Evolutionary conservation across 805 yeast species (phyloP).

Genomic region (Clavispora vitiphila): DNA sequence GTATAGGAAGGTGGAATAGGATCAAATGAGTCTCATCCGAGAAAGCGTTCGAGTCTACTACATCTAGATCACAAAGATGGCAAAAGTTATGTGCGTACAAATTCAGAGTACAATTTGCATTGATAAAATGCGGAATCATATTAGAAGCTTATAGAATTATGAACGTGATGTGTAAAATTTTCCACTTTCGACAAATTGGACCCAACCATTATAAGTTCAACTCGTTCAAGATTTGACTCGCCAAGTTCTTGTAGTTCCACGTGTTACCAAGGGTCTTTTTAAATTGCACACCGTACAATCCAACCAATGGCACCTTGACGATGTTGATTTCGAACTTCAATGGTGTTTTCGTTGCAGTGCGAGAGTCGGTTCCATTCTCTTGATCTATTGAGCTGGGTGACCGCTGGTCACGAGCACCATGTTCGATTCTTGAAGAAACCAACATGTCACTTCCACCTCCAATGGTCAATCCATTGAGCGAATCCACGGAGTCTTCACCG

Average conservation of each 20-base stretch:
- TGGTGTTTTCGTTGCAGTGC: conserved; percentile 39
- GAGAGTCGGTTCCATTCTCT: conserved; percentile 7
- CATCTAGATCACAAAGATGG: conserved; percentile 8
- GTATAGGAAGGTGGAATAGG: no score
- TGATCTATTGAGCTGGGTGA: conserved; percentile 20
- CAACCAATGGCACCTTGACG: conserved; percentile 86
- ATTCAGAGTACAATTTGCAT: no score
- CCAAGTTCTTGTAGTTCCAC: conserved; percentile 90
- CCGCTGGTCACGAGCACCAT: conserved; percentile 35
- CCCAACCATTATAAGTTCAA: conserved; percentile 45
- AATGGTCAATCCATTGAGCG: conserved; percentile 46
- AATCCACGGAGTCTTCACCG: conserved; percentile 58
- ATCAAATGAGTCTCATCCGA: no score
- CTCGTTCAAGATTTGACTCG: conserved; percentile 74
- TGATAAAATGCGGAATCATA: neutral
- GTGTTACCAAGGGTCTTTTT: conserved; percentile 91
- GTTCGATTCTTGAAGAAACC: conserved; percentile 54
- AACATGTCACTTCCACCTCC: conserved; percentile 59
- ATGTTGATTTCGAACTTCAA: conserved; percentile 86
- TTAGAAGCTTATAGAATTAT: neutral
- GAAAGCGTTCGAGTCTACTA: no score
- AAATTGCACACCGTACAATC: conserved; percentile 90
- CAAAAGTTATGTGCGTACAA: conserved; percentile 13
- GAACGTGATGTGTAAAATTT: neutral
- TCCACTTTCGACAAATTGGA: no score